These are phyloP conservation scores for Cladorrhinum sp. DNA, from an alignment of 2,329 filamentous ascomycete genomes.

Conservation along the genomic window DNA sequence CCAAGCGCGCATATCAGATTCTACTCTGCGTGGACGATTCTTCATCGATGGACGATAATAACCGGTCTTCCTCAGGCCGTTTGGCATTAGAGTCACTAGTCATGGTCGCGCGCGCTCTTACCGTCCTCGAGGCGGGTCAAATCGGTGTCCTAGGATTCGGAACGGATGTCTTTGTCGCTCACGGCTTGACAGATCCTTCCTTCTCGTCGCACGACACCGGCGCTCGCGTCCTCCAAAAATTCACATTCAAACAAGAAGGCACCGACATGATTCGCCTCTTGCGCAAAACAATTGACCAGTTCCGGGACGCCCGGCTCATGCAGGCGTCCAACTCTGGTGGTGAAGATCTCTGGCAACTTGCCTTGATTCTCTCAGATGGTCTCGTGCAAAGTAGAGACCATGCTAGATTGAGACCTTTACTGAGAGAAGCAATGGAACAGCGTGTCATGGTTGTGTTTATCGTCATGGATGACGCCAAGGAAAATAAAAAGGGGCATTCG, in stretches of 20 bases:
- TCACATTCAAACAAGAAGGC: conserved; percentile 79
- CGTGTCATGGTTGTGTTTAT: conserved; percentile 98
- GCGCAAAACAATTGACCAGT: conserved; percentile 72
- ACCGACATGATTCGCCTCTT: conserved; percentile 84
- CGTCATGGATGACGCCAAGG: conserved; percentile 71
- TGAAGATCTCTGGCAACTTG: conserved; percentile 88
- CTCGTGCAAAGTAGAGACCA: conserved; percentile 81
- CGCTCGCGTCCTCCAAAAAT: conserved; percentile 77
- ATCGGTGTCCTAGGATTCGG: conserved; percentile 92
- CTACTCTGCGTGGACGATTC: conserved; percentile 96
- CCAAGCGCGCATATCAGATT: conserved; percentile 94
- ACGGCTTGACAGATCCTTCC: conserved; percentile 77
- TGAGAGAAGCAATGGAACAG: conserved; percentile 86
- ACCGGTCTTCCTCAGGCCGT: conserved; percentile 57
- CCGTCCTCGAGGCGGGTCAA: conserved; percentile 92
- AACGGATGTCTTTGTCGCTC: conserved; percentile 75
- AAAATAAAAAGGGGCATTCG: conserved; percentile 54
- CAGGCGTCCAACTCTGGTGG: conserved; percentile 41
- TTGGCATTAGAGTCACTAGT: conserved; percentile 93
- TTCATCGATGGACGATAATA: conserved; percentile 78
- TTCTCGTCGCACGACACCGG: conserved; percentile 77
- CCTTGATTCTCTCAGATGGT: conserved; percentile 90
- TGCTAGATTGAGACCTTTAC: conserved; percentile 73
- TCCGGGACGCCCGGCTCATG: conserved; percentile 67
- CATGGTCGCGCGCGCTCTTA: conserved; percentile 80